Evolutionary conservation across 805 yeast genomes (phyloP).

Genomic region (Candida patagonica): DNA sequence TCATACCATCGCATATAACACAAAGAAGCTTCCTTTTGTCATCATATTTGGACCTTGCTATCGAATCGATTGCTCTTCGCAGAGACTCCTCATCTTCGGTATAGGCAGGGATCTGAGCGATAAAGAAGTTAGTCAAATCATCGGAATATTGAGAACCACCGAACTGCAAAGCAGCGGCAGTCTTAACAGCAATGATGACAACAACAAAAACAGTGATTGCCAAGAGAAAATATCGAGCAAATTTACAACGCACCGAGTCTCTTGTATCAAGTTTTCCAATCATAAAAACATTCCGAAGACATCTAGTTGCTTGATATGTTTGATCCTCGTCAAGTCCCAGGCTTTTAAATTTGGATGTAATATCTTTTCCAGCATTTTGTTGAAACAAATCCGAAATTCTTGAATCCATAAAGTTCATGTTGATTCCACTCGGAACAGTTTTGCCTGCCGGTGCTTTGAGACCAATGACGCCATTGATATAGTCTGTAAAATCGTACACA

Average conservation of each 20-base stretch:
- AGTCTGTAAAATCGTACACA: slow-evolving; percentile 31
- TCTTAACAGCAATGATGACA: slow-evolving; percentile 28
- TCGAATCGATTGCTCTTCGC: slow-evolving; percentile 48
- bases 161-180: slow-evolving; percentile 34
- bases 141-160: slow-evolving; percentile 28
- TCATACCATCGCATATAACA: slow-evolving; percentile 53
- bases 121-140: slow-evolving; percentile 31
- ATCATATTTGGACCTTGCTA: slow-evolving; percentile 49
- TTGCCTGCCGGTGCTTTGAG: slow-evolving; percentile 24
- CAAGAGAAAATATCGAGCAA: slow-evolving; percentile 34
- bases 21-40: slow-evolving; percentile 49
- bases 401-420: slow-evolving; percentile 26
- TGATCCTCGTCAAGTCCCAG: slow-evolving; percentile 20
- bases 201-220: slow-evolving; percentile 33
- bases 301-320: slow-evolving; percentile 24
- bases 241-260: slow-evolving; percentile 30
- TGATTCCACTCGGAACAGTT: slow-evolving; percentile 17
- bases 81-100: slow-evolving; percentile 50
- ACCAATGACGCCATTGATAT: slow-evolving; percentile 28
- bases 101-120: slow-evolving; percentile 46
- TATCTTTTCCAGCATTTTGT: slow-evolving; percentile 28
- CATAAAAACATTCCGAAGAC: slow-evolving; percentile 32
- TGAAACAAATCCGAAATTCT: slow-evolving; percentile 27
- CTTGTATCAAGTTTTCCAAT: slow-evolving; percentile 33
- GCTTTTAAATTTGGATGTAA: slow-evolving; percentile 22